Percentiles rank a stretch among this genome's conserved stretches.
phyloP scores from a whole-genome alignment of 805 yeast genomes.

The Priceomyces castillae region DNA sequence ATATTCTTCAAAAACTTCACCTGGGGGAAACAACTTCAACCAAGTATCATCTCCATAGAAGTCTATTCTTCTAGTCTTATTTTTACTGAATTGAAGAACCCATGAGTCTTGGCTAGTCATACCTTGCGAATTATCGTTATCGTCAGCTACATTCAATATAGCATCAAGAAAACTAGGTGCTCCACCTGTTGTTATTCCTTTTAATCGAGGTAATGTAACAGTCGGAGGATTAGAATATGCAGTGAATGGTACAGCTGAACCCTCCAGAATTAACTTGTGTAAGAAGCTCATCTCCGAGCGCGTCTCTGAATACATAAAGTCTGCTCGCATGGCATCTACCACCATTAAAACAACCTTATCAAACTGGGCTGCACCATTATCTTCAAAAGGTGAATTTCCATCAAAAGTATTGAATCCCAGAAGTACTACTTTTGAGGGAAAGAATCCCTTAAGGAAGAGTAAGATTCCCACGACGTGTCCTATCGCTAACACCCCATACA shows the following conservation, averaged over 20 bases:
- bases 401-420: conserved; percentile 50
- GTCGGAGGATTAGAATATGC: conserved; percentile 95
- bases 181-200: conserved; percentile 92
- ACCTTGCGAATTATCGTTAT: conserved; percentile 67
- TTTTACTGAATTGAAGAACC: conserved; percentile 61
- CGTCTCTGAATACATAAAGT: conserved; percentile 66
- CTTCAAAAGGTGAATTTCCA: conserved; percentile 21
- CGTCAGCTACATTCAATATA: conserved; percentile 88
- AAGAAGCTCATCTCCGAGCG: conserved; percentile 63
- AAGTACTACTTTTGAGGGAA: conserved; percentile 81
- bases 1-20: conserved; percentile 49
- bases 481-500: conserved; percentile 5
- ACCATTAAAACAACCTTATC: conserved; percentile 75
- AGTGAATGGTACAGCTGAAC: conserved; percentile 82
- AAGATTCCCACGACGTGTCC: conserved; percentile 46
- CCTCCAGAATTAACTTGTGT: conserved; percentile 61
- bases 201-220: conserved; percentile 89
- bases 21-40: conserved; percentile 79
- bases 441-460: conserved; percentile 77
- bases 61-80: conserved; percentile 49
- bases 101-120: conserved; percentile 80
- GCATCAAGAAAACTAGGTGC: conserved; percentile 95
- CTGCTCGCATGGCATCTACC: conserved; percentile 90
- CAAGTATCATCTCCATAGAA: conserved; percentile 98
- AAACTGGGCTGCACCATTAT: conserved; percentile 44